These are phyloP conservation scores for Trichoderma semiorbis DNA, from an alignment of 2,329 filamentous ascomycete genomes.

Conservation along the genomic window DNA sequence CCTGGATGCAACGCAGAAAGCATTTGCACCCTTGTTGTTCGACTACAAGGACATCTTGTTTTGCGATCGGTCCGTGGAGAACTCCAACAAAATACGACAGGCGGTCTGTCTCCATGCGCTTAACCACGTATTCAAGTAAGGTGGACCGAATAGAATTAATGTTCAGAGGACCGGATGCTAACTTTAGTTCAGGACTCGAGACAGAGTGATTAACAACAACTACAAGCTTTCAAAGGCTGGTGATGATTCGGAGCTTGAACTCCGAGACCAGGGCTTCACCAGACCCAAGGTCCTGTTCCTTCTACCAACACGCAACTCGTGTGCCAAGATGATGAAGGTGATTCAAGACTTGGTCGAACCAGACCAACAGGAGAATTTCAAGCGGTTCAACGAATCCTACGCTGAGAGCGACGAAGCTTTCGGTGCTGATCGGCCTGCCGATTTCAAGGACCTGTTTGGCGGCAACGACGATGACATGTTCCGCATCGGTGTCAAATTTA, in stretches of 20 bases:
- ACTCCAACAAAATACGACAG: conserved; percentile 65
- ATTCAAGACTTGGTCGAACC: conserved; percentile 74
- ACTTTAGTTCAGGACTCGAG: conserved; percentile 61
- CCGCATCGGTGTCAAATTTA: conserved; percentile 92
- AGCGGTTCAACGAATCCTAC: conserved; percentile 85
- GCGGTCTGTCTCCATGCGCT: conserved; percentile 78
- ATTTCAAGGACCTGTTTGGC: conserved; percentile 85
- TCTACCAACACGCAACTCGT: conserved; percentile 83
- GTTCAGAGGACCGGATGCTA: neutral
- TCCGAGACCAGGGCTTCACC: conserved; percentile 92
- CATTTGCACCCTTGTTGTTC: conserved; percentile 70
- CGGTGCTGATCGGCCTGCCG: conserved; percentile 71
- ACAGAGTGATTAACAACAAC: conserved; percentile 90
- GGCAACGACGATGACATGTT: conserved; percentile 99
- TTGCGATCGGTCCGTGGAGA: conserved; percentile 65
- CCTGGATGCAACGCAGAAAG: conserved; percentile 61
- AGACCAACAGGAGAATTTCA: conserved; percentile 92
- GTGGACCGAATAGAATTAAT: neutral
- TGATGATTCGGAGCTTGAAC: conserved; percentile 62
- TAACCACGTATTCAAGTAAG: conserved; percentile 86
- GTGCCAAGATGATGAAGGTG: conserved; percentile 70
- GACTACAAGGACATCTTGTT: conserved; percentile 79
- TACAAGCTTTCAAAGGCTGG: conserved; percentile 68
- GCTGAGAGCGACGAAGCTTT: conserved; percentile 62
- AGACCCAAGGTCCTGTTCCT: conserved; percentile 90